Conservation (phyloP, 371 early-diverging fungal genomes). For the Quaeritorhiza haematococci region DNA sequence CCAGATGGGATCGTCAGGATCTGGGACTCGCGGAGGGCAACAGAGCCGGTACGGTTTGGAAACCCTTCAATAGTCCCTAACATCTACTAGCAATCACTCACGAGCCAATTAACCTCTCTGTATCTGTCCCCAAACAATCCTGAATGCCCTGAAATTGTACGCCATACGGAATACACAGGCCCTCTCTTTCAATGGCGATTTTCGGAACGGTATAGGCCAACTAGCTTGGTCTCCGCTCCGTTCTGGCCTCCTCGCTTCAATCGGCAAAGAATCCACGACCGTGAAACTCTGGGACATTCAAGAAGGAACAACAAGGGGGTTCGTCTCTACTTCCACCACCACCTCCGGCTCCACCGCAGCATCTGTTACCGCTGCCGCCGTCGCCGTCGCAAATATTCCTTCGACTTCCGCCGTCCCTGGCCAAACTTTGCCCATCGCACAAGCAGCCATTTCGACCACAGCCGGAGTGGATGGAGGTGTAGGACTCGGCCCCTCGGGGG, state of each 20-base stretch:
- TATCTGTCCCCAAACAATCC: no score
- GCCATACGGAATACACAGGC: constrained; percentile 11
- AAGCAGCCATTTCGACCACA: not conserved
- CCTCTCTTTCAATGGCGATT: constrained; percentile 18
- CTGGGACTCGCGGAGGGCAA: constrained; percentile 73
- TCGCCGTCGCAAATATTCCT: constrained; percentile 2
- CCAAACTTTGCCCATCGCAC: not conserved
- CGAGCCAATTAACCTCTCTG: no score
- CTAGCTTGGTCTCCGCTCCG: constrained; percentile 62
- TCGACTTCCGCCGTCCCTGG: not conserved
- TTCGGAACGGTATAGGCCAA: constrained; percentile 38
- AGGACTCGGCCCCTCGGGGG: not conserved
- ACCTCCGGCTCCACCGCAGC: no score
- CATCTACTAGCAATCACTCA: no score
- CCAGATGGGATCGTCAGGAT: constrained; percentile 66
- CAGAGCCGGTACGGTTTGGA: constrained; percentile 51
- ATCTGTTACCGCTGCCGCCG: no score
- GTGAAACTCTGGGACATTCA: constrained; percentile 58
- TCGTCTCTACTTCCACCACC: no score
- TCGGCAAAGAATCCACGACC: constrained; percentile 53
- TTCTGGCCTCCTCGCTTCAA: constrained; percentile 59
- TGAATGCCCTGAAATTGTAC: not conserved
- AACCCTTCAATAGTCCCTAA: not conserved
- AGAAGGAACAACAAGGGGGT: constrained; percentile 16
- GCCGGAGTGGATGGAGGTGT: not conserved